A percentile compares a stretch with the other conserved stretches of the same genome.
Evolutionary conservation across 805 yeast species (phyloP).

Genomic region (Alloascoidea africana): DNA sequence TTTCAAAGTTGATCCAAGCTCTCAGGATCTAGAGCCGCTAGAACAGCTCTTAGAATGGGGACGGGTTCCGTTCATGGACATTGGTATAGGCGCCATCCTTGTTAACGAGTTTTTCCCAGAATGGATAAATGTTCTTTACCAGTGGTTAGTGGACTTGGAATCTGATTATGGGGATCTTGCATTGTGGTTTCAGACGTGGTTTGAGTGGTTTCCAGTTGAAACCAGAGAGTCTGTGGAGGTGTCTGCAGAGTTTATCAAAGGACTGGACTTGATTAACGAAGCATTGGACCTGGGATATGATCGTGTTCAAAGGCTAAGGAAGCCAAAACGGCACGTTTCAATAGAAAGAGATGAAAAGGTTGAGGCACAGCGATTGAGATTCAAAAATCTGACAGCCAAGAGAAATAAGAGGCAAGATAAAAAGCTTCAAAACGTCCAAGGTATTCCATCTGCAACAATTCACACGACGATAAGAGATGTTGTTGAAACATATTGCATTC

Average conservation of each 20-base stretch:
- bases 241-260: constrained; percentile 9
- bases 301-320: constrained; percentile 3
- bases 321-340: constrained; percentile 5
- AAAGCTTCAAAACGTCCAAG: constrained; percentile 12
- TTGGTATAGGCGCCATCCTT: constrained; percentile 12
- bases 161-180: constrained; percentile 13
- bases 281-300: constrained; percentile 12
- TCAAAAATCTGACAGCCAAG: constrained; percentile 2
- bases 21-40: constrained; percentile 10
- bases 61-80: constrained; percentile 5
- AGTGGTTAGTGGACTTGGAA: constrained; percentile 14
- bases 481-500: constrained; percentile 42
- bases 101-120: constrained; percentile 24
- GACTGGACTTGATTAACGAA: constrained; percentile 18
- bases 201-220: constrained; percentile 11
- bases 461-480: constrained; percentile 46
- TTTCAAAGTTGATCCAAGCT: constrained; percentile 15
- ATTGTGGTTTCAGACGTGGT: constrained; percentile 19
- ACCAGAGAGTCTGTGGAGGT: constrained; percentile 7
- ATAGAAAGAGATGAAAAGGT: background rate
- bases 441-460: constrained; percentile 28
- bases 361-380: constrained; percentile 3
- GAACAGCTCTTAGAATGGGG: constrained; percentile 14
- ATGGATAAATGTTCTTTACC: constrained; percentile 15
- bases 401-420: constrained; percentile 2